Conservation (phyloP, 768 basidiomycete species). For the Fistulinella prunicolor region DNA sequence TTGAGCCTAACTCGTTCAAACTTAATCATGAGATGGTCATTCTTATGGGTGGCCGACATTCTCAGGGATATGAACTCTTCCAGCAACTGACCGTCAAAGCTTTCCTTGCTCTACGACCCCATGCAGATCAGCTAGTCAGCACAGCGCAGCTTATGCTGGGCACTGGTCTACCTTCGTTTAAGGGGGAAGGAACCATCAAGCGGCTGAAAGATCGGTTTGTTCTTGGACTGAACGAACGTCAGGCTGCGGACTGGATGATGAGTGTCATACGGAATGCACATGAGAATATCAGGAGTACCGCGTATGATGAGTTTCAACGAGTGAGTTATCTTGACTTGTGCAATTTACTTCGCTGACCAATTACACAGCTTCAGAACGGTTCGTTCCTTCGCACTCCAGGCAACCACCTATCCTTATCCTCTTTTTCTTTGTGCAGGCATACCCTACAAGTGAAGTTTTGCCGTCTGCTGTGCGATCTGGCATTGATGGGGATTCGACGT, state of each 20-base stretch:
- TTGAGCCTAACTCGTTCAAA: slow-evolving; percentile 98
- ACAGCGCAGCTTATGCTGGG: slow-evolving; percentile 93
- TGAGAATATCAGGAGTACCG: slow-evolving; percentile 90
- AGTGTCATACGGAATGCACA: slow-evolving; percentile 86
- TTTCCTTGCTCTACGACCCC: slow-evolving; percentile 94
- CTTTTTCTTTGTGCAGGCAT: slow-evolving; percentile 22
- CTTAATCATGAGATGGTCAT: slow-evolving; percentile 98
- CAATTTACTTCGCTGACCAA: slow-evolving; percentile 4
- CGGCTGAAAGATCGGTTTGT: slow-evolving; percentile 86
- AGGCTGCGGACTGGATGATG: slow-evolving; percentile 95
- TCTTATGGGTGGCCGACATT: slow-evolving; percentile 93
- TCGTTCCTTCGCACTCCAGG: slow-evolving; percentile 9
- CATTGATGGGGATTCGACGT: not conserved
- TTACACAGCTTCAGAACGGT: slow-evolving; percentile 49
- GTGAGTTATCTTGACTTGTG: slow-evolving; percentile 39
- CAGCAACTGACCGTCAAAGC: slow-evolving; percentile 93
- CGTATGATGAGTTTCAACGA: slow-evolving; percentile 94
- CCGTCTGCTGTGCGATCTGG: not conserved
- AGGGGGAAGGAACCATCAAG: slow-evolving; percentile 89
- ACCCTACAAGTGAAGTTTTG: slow-evolving; percentile 25
- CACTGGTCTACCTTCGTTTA: slow-evolving; percentile 93
- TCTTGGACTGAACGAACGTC: slow-evolving; percentile 75
- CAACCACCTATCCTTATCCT: not conserved
- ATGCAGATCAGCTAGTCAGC: slow-evolving; percentile 85
- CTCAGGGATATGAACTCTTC: slow-evolving; percentile 93